Base-by-base conservation (phyloP, 768 basidiomycete species). In the Rickenella mellea region DNA sequence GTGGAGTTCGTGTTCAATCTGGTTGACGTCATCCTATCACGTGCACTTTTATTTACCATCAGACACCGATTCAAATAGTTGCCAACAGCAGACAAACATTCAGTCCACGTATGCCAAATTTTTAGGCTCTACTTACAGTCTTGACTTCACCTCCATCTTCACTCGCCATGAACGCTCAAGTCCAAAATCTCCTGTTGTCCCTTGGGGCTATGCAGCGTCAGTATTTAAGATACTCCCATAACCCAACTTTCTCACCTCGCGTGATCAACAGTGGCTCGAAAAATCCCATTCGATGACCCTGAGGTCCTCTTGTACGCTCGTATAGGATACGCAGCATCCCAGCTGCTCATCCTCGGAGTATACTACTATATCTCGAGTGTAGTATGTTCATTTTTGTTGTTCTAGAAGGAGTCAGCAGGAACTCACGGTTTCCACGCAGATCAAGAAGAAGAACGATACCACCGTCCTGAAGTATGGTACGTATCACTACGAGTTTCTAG, bases 391-490 rank as follows among this genome's bases (percentile, higher is more conserved):
- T n/a, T n/a, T n/a, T n/a, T n/a, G n/a, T n/a, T n/a, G n/a, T n/a
- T n/a, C n/a, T n/a, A n/a, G n/a, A n/a, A n/a, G n/a, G n/a, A n/a
- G n/a, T n/a, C n/a, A n/a, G 9, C n/a, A 12, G 32, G 28, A 6
- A 21, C 39, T 40, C 28, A 46, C 24, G 14, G 52, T 38, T 28
- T 29, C 9, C 44, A 44, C 50, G 46, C 46, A 96, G 89, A 79
- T 97, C 63, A 93, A 88, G 73, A 65, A 74, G 55, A 93, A 92
- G 78, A 98, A 98, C 55, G 94, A 99, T 66, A 76, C 83, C 61
- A 90, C 90, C 1, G 88, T 94, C 21, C 70, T 99, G 54, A 99
- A 96, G 76, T 99, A 94, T 65, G 87, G 87, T 83, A 31, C 42
- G 76, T 73, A 15, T 5, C 35, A 39, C 21, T 31, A 31, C 45